Base-by-base conservation (phyloP, 305 asterid genomes). In the Fraxinus xanthoxyloides region DNA sequence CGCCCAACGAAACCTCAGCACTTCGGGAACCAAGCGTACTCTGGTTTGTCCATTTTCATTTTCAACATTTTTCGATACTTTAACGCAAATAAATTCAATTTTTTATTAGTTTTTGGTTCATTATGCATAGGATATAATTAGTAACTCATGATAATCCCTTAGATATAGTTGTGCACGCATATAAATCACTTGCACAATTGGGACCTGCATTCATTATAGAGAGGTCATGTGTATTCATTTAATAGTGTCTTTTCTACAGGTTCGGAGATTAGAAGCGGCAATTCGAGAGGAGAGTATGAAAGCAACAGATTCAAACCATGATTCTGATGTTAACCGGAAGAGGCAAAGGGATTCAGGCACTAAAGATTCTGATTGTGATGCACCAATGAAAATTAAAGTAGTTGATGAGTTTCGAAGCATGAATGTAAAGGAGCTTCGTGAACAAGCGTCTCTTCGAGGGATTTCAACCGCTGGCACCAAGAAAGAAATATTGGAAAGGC, bases 1-100 rank as follows among this genome's bases (percentile, higher is more conserved):
- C 23, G 72, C 89, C 78, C 87, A 90, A 86, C 95, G 98, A 72
- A 93, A 95, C 84, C 96, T 95, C 81, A 88, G 92, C 86, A 89
- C 85, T 67, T 67, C 93, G 79, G 99, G 99, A 77, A 88, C 89
- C 86, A 92, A 89, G 85, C 88, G 92, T 28, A 84, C 87, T 46
- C 81, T 95, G 89, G 98, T 94, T 69, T 38, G 56, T 34, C 35
- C 26, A 3, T 8, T 31, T 23, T 59, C 77, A 65, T 30, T 7
- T 31, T 9, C 23, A 26, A 48, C 30, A 7, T 75, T 59, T 79
- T 28, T 61, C 19, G 28, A 61, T 34, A 26, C 1, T 77, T 54
- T 8, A 3, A 6, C 36, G 3, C 40, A 73, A 36, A 36, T 38
- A 56, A 31, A 7, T 70, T 67, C 43, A 40, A 1, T 2, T 2